Conservation (phyloP, 208 protist species). For the Trypanosomatidae sp. region DNA sequence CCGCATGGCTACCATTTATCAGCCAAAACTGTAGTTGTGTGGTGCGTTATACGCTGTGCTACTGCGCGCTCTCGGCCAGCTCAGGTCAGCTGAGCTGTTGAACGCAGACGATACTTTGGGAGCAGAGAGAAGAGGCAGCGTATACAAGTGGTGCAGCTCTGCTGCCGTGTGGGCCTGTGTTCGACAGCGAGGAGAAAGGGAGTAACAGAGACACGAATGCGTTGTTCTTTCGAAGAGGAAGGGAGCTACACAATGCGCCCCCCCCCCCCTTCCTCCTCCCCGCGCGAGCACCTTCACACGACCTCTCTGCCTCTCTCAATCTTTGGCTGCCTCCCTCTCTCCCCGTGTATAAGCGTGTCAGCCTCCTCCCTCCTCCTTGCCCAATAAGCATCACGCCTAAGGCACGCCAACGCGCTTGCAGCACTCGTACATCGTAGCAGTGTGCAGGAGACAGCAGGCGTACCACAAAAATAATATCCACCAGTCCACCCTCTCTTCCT, state of each 20-base stretch:
- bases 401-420: neutral
- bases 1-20: neutral
- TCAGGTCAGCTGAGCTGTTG: neutral
- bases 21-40: neutral
- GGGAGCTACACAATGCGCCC: too few relatives aligned
- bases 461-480: neutral
- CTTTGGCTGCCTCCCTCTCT: neutral
- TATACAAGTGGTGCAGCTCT: neutral
- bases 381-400: neutral
- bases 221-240: neutral
- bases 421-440: neutral
- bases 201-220: neutral
- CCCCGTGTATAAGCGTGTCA: neutral
- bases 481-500: neutral
- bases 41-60: neutral
- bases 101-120: neutral
- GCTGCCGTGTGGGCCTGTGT: neutral
- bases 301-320: conserved; percentile 4
- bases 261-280: neutral
- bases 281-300: neutral
- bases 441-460: neutral
- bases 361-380: neutral
- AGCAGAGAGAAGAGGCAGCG: neutral
- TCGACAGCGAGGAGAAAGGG: neutral
- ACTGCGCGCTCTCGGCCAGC: neutral